Base-by-base conservation (phyloP, 2,329 filamentous ascomycete species). In the Xylariaceae sp. region DNA sequence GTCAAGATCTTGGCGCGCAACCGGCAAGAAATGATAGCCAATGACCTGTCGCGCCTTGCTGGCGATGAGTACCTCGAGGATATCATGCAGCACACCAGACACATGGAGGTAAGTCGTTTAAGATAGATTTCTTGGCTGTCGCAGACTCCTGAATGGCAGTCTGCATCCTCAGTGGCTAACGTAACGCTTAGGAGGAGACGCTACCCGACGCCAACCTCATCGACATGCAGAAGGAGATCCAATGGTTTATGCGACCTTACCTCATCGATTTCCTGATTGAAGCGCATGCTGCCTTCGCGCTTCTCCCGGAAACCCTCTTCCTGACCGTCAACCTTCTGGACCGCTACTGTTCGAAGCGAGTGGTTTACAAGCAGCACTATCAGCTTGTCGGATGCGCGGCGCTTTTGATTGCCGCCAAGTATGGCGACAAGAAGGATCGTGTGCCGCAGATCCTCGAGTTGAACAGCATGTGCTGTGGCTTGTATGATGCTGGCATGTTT, bases 401-500 rank as follows among this genome's bases (percentile, higher is more conserved):
- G 37, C 85, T 99, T 55, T 84, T 99, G 66, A 97, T 99, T 71
- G 93, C 94, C 66, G 90, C 94, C 76, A 99, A 99, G 81, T 99
- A 97, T 73, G 93, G 93, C 60, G 94, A 99, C 78, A 93, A 94
- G 81, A 99, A 99, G 80, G 94, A 99, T 72, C 87, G 92, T 55
- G 94, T 99, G n/a, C 94, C 94, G 3, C 94, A 95, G 66, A 95
- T 99, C 73, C 87, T 91, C 73, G 94, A 99, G 74, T 82, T 99
- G 66, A 96, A 96, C 82, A 95, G 93, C 67, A 97, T 99, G 94
- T 99, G 94, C 83, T 97, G 94, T 77, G 92, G 90, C 44, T 83
- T 97, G 45, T 99, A 99, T 77, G 94, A 99, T 70, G 92, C 96
- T 53, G 93, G 96, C 78, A 99, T 99, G 94, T 99, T 99, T 78